Conservation (phyloP, 2,329 filamentous ascomycete species). For the Orbilia ellipsospora region DNA sequence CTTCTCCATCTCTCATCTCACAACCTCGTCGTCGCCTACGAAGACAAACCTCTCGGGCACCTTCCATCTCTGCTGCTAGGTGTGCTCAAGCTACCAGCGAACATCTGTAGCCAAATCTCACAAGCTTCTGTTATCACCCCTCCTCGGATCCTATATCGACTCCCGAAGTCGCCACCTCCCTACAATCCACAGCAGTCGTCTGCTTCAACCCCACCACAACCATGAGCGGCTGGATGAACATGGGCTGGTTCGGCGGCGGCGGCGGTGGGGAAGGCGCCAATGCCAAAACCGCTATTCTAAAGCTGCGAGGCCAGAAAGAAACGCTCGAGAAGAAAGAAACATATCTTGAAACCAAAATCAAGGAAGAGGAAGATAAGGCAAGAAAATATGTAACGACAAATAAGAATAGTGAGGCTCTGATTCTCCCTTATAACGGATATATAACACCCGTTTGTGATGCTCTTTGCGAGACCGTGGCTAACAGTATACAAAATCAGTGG, state of each 20-base stretch:
- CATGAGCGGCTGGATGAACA: constrained; percentile 40
- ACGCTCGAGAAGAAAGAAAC: constrained; percentile 98
- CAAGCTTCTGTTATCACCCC: background rate
- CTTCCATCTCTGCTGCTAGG: background rate
- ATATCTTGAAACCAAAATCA: constrained; percentile 90
- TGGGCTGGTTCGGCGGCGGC: constrained; percentile 74
- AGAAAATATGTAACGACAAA: constrained; percentile 88
- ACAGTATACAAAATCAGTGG: constrained; percentile 69
- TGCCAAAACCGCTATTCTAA: constrained; percentile 93
- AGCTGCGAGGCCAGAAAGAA: constrained; percentile 86
- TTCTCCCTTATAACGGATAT: background rate
- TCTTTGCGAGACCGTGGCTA: background rate
- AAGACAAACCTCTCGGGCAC: constrained; percentile 1
- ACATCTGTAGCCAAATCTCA: constrained; percentile 2
- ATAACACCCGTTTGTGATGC: background rate
- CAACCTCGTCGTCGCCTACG: background rate
- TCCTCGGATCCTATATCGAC: constrained; percentile 11
- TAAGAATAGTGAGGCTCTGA: constrained; percentile 77
- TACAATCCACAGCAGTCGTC: constrained; percentile 2
- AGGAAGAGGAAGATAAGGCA: constrained; percentile 88
- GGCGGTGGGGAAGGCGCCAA: constrained; percentile 88
- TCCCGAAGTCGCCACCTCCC: background rate
- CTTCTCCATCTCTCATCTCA: constrained; percentile 4
- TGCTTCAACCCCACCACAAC: constrained; percentile 15
- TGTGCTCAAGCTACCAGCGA: constrained; percentile 3